These are phyloP conservation scores for Hypoxylon lenormandii DNA, from an alignment of 495 filamentous ascomycete genomes.

Conservation along the genomic window DNA sequence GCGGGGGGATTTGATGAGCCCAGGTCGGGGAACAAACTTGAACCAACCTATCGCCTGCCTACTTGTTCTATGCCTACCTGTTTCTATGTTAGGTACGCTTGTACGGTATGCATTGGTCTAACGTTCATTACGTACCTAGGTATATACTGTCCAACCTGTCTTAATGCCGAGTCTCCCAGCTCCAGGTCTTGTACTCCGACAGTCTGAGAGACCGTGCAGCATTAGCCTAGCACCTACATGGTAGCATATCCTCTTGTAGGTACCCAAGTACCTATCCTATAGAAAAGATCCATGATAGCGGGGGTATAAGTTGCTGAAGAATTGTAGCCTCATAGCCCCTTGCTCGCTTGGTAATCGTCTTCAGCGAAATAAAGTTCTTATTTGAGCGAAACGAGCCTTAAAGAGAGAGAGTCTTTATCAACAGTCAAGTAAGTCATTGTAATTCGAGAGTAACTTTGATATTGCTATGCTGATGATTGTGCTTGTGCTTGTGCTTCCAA, in stretches of 20 bases:
- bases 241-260: background rate
- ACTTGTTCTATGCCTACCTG: background rate
- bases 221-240: background rate
- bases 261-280: background rate
- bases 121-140: background rate
- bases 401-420: background rate
- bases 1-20: slow-evolving; percentile 2
- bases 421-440: background rate
- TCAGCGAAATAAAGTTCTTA: slow-evolving; percentile 39
- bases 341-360: slow-evolving; percentile 11
- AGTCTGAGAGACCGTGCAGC: too few species aligned
- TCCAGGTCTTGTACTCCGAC: background rate
- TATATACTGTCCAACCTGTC: slow-evolving; percentile 19
- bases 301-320: slow-evolving; percentile 23
- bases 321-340: slow-evolving; percentile 31
- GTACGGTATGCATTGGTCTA: too few species aligned
- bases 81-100: too few species aligned
- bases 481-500: too few species aligned
- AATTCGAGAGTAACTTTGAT: too few species aligned
- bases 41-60: slow-evolving; percentile 6
- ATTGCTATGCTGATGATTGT: too few species aligned
- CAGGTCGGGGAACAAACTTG: slow-evolving; percentile 15
- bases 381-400: slow-evolving; percentile 19
- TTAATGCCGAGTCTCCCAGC: slow-evolving; percentile 12
- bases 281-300: too few species aligned